phyloP scores from a whole-genome alignment of 163 green algal species.

The Prototheca stagnorum region DNA sequence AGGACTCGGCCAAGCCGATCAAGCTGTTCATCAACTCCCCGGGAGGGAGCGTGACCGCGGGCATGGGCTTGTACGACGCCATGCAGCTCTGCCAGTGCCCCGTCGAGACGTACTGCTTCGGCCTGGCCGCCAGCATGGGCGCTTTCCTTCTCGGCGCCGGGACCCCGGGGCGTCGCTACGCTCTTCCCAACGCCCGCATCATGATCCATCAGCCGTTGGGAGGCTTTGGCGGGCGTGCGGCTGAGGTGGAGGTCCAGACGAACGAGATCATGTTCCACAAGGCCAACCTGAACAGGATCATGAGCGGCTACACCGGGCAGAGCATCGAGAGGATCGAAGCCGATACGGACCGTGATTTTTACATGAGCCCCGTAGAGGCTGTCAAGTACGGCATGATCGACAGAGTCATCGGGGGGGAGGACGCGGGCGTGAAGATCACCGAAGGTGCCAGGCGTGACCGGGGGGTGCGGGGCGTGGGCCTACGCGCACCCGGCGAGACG shows the following conservation, averaged over 20 bases:
- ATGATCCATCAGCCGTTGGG: constrained; percentile 99
- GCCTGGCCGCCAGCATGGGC: constrained; percentile 96
- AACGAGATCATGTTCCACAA: constrained; percentile 99
- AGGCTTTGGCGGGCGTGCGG: constrained; percentile 71
- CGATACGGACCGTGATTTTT: constrained; percentile 96
- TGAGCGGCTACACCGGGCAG: constrained; percentile 80
- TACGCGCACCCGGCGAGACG: no score
- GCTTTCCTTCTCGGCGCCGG: constrained; percentile 93
- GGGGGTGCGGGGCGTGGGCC: no score
- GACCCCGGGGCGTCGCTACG: constrained; percentile 80
- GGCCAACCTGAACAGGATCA: constrained; percentile 94
- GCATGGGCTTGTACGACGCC: constrained; percentile 98
- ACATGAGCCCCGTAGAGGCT: constrained; percentile 94
- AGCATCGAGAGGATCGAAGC: constrained; percentile 78
- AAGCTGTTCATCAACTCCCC: constrained; percentile 99
- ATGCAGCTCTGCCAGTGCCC: constrained; percentile 78
- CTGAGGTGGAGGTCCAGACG: constrained; percentile 97
- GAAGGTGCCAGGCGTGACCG: background rate
- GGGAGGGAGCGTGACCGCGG: constrained; percentile 89
- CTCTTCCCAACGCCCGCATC: constrained; percentile 96
- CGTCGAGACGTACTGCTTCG: constrained; percentile 91
- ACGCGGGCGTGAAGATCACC: constrained; percentile 4
- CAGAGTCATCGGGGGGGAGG: constrained; percentile 86
- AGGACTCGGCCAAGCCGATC: constrained; percentile 86
- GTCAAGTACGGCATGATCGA: constrained; percentile 96